Evolutionary conservation across 495 filamentous ascomycete genomes (phyloP).

Genomic region (Penicillium lividum): DNA sequence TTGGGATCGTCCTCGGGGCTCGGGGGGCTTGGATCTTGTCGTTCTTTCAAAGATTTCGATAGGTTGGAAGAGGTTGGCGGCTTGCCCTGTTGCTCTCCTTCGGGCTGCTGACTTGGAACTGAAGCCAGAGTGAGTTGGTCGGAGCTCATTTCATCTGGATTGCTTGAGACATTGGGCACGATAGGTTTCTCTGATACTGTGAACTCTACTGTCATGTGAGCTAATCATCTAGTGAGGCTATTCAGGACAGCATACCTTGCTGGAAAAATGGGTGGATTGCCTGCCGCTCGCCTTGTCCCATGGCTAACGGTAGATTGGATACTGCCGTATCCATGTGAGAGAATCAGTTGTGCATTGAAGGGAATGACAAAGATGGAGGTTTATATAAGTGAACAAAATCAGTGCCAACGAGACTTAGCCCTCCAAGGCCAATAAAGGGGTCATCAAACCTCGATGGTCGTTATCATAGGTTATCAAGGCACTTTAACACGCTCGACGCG

Average conservation of each 20-base stretch:
- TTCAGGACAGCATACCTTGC: constrained; percentile 29
- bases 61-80: too few species aligned
- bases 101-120: background rate
- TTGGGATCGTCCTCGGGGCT: constrained; percentile 46
- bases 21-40: background rate
- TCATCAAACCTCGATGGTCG: background rate
- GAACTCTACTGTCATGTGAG: background rate
- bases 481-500: constrained; percentile 31
- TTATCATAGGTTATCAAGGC: constrained; percentile 13
- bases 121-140: background rate
- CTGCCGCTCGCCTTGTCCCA: constrained; percentile 43
- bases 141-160: background rate
- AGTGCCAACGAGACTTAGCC: background rate
- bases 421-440: background rate
- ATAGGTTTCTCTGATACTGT: background rate
- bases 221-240: background rate
- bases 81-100: background rate
- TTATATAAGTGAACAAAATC: background rate
- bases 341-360: background rate
- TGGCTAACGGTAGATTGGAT: constrained; percentile 36
- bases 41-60: background rate
- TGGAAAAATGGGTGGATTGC: constrained; percentile 47
- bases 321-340: constrained; percentile 28
- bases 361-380: constrained; percentile 6
- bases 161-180: background rate